phyloP scores from a whole-genome alignment of 1,139 yeast species.

The Wickerhamomyces sp. region DNA sequence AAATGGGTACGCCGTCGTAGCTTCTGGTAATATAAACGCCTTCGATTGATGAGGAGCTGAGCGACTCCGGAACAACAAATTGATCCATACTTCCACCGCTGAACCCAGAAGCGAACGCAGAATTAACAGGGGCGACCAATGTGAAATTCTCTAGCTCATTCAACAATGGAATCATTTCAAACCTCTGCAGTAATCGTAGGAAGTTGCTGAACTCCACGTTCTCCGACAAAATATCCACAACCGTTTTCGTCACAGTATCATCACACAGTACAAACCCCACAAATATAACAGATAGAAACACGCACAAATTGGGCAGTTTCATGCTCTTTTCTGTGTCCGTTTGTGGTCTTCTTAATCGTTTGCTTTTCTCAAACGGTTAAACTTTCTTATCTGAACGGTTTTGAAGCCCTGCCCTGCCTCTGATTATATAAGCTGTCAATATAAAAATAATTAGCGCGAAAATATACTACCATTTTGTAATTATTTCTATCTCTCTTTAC shows the following conservation, averaged over 20 bases:
- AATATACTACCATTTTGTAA: too few species aligned
- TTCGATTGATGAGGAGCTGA: constrained; percentile 19
- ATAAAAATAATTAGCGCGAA: too few species aligned
- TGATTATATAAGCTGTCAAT: too few species aligned
- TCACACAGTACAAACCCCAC: background rate
- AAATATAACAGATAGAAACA: background rate
- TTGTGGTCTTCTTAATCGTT: too few species aligned
- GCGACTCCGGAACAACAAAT: background rate
- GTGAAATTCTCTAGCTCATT: constrained; percentile 68
- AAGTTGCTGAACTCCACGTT: constrained; percentile 73
- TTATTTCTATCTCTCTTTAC: too few species aligned
- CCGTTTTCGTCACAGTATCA: constrained; percentile 31
- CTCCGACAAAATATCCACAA: constrained; percentile 72
- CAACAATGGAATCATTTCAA: constrained; percentile 63
- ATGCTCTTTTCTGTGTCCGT: too few species aligned
- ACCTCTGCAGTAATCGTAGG: constrained; percentile 58
- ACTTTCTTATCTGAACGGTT: too few species aligned
- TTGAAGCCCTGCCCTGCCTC: too few species aligned
- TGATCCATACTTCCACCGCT: too few species aligned
- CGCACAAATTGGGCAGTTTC: background rate
- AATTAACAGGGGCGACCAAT: constrained; percentile 79
- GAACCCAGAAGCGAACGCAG: constrained; percentile 51
- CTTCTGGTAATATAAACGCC: constrained; percentile 27
- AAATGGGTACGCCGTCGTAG: constrained; percentile 11
- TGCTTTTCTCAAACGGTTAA: too few species aligned